Conservation (phyloP, 225 moss, liverwort and hornwort genomes). For the Pseudoscleropodium purum region DNA sequence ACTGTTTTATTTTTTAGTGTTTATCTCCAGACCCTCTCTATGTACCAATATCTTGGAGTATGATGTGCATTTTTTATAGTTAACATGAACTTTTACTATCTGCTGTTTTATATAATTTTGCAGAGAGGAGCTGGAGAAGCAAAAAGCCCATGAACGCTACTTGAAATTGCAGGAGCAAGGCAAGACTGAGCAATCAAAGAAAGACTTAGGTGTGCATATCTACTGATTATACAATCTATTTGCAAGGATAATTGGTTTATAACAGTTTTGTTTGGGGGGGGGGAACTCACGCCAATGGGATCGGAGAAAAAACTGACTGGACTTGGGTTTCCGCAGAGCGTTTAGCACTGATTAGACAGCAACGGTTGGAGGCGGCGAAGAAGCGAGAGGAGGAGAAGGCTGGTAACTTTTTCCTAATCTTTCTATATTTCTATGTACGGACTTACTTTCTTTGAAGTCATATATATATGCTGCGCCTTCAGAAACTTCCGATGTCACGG, state of each 20-base stretch:
- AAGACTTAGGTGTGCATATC: conserved; percentile 73
- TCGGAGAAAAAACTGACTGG: neutral
- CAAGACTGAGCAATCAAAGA: conserved; percentile 97
- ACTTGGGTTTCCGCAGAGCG: conserved; percentile 47
- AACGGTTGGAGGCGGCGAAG: conserved; percentile 93
- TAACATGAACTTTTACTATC: neutral
- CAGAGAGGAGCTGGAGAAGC: conserved; percentile 98
- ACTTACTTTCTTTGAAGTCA: neutral
- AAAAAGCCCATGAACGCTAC: conserved; percentile 91
- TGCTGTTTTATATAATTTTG: neutral
- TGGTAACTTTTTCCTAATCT: conserved; percentile 13
- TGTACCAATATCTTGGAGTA: neutral
- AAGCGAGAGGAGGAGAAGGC: conserved; percentile 98
- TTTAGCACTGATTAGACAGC: conserved; percentile 81
- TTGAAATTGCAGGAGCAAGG: conserved; percentile 99
- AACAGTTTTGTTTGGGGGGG: neutral
- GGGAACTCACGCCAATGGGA: neutral
- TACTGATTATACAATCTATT: neutral
- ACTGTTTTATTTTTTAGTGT: neutral
- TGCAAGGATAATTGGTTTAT: neutral
- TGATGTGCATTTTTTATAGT: neutral
- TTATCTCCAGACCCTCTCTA: neutral
- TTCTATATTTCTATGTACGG: neutral
- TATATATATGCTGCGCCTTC: neutral
- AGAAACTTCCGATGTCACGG: neutral